A percentile compares a stretch with the other conserved stretches of the same genome.
These are phyloP conservation scores for Cicer yamashitae DNA, from an alignment of 306 rosid genomes.

Conservation along the genomic window DNA sequence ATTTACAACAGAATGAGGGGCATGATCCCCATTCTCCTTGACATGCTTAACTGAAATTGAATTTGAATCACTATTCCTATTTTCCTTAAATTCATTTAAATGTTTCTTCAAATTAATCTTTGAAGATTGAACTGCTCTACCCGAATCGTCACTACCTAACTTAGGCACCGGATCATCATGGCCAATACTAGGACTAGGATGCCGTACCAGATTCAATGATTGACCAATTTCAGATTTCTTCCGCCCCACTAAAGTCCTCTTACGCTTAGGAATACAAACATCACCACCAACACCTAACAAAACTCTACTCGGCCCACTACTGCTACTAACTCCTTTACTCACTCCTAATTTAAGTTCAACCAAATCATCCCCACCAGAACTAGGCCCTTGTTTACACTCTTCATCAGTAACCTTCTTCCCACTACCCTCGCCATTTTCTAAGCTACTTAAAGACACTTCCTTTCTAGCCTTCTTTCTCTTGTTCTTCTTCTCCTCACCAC, in stretches of 20 bases:
- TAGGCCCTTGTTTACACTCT: conserved; percentile 49
- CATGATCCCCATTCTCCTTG: conserved; percentile 56
- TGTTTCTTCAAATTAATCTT: conserved; percentile 42
- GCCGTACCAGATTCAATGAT: conserved; percentile 47
- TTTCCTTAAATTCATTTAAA: conserved; percentile 56
- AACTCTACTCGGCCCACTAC: conserved; percentile 53
- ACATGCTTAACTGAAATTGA: conserved; percentile 49
- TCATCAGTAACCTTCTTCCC: conserved; percentile 56
- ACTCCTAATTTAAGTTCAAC: conserved; percentile 53
- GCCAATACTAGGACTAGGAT: conserved; percentile 51
- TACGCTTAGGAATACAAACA: conserved; percentile 79
- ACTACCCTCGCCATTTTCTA: conserved; percentile 69
- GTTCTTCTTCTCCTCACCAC: conserved; percentile 55
- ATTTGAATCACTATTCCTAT: conserved; percentile 53
- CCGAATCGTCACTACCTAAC: conserved; percentile 56
- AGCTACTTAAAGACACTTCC: conserved; percentile 76
- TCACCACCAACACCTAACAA: conserved; percentile 56
- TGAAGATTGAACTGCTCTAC: conserved; percentile 47
- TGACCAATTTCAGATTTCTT: conserved; percentile 61
- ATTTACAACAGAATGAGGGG: conserved; percentile 56
- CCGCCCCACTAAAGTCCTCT: conserved; percentile 77
- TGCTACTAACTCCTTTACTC: conserved; percentile 54
- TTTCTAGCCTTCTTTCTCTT: conserved; percentile 66
- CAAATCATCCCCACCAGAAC: conserved; percentile 55
- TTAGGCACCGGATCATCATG: conserved; percentile 54